phyloP scores from a whole-genome alignment of 192 early-diverging fungal genomes.

The Coemansia sp. region DNA sequence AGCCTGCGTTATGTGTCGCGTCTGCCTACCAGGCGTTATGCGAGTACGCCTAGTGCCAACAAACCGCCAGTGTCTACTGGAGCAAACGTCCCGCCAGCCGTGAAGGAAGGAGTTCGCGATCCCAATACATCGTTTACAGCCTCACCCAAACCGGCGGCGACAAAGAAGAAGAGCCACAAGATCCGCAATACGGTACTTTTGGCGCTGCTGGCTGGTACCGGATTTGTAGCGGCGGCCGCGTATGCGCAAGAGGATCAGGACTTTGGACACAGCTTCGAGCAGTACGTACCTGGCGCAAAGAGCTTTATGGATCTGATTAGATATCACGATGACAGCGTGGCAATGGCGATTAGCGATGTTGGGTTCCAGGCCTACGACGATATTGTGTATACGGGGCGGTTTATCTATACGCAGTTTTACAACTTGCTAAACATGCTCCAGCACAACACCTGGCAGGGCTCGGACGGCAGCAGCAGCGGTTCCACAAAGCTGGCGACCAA shows the following conservation, averaged over 20 bases:
- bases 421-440: slow-evolving; percentile 53
- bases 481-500: slow-evolving; percentile 7
- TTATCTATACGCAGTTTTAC: slow-evolving; percentile 54
- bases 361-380: slow-evolving; percentile 61
- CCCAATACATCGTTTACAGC: slow-evolving; percentile 19
- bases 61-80: slow-evolving; percentile 1
- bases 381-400: slow-evolving; percentile 36
- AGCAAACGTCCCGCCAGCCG: background rate
- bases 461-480: slow-evolving; percentile 20
- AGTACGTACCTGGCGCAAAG: slow-evolving; percentile 59
- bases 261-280: slow-evolving; percentile 62
- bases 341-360: slow-evolving; percentile 55
- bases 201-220: slow-evolving; percentile 27
- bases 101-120: slow-evolving; percentile 23
- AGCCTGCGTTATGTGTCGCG: background rate
- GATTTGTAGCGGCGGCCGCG: slow-evolving; percentile 44
- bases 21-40: slow-evolving; percentile 14
- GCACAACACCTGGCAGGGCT: slow-evolving; percentile 50
- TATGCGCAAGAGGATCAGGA: slow-evolving; percentile 45
- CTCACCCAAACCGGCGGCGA: slow-evolving; percentile 31
- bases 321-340: slow-evolving; percentile 52
- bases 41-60: slow-evolving; percentile 6
- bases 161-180: slow-evolving; percentile 43
- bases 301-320: slow-evolving; percentile 56
- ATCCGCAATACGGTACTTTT: slow-evolving; percentile 39